Evolutionary conservation across 106 monocot species (phyloP).

Genomic region (Dendrobium chrysotoxum): DNA sequence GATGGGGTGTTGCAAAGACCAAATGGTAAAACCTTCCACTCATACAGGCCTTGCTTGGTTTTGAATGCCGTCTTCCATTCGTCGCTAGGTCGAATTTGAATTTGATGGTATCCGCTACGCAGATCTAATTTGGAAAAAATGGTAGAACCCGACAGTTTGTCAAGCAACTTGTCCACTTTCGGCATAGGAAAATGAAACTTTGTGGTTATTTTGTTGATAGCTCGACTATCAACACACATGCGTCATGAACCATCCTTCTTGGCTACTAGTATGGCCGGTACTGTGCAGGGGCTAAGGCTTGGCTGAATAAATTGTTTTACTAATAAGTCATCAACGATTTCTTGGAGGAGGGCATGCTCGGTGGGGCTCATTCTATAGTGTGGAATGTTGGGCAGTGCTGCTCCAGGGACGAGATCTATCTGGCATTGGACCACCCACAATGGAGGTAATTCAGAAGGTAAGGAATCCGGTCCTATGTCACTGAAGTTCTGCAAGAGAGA

Average conservation of each 20-base stretch:
- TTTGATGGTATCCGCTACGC: slow-evolving; percentile 1
- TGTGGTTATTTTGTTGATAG: neutral
- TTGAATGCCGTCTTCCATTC: neutral
- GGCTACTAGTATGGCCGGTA: neutral
- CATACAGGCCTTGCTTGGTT: slow-evolving; percentile 3
- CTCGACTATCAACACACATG: neutral
- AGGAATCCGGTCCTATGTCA: too few relatives aligned
- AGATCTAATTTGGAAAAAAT: slow-evolving; percentile 1
- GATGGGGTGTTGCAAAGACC: neutral
- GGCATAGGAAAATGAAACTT: slow-evolving; percentile 3
- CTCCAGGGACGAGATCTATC: too few relatives aligned
- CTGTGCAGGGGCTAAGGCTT: neutral
- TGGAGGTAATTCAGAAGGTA: too few relatives aligned
- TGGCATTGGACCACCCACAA: too few relatives aligned
- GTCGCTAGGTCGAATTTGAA: neutral
- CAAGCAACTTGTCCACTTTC: neutral
- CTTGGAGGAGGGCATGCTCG: neutral
- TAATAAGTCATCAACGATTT: neutral
- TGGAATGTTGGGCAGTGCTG: too few relatives aligned
- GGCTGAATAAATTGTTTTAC: neutral
- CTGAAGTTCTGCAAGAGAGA: too few relatives aligned
- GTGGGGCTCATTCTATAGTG: neutral
- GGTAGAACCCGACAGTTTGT: neutral
- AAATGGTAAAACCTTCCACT: neutral
- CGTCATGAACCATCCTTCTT: neutral